phyloP scores from a whole-genome alignment of 108 stramenopile genomes.

The Stephanodiscus triporus region DNA sequence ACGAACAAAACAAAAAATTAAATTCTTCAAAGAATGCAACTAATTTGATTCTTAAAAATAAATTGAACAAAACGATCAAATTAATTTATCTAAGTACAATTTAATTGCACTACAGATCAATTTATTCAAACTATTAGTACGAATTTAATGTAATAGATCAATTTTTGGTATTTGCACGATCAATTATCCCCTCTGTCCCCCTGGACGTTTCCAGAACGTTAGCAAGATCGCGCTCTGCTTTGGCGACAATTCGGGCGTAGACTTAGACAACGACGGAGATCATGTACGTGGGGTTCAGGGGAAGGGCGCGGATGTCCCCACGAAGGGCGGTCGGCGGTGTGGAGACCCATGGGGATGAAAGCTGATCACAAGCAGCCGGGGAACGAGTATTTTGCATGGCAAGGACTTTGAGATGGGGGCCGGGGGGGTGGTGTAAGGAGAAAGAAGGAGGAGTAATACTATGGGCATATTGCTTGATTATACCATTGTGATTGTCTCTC shows the following conservation, averaged over 20 bases:
- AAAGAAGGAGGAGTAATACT: background rate
- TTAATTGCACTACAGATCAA: too few species aligned
- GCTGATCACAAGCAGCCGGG: slow-evolving; percentile 80
- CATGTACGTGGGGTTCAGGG: slow-evolving; percentile 85
- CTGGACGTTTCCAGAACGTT: slow-evolving; percentile 80
- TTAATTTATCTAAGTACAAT: too few species aligned
- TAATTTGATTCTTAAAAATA: too few species aligned
- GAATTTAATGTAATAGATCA: too few species aligned
- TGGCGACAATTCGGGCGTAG: slow-evolving; percentile 63
- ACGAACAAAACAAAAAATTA: too few species aligned
- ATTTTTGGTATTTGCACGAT: too few species aligned
- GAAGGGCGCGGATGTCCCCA: slow-evolving; percentile 70
- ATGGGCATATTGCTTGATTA: background rate
- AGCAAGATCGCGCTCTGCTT: slow-evolving; percentile 78
- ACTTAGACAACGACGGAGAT: slow-evolving; percentile 66
- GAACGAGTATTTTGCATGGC: slow-evolving; percentile 53
- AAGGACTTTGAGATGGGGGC: slow-evolving; percentile 6
- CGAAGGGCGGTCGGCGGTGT: slow-evolving; percentile 73
- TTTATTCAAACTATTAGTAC: too few species aligned
- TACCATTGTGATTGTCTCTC: too few species aligned
- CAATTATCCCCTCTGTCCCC: slow-evolving; percentile 85
- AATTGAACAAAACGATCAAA: too few species aligned
- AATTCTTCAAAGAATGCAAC: too few species aligned
- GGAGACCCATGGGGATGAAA: slow-evolving; percentile 76
- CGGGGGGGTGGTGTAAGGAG: too few species aligned